These are phyloP conservation scores for Marchantia paleacea DNA, from an alignment of 225 moss, liverwort and hornwort genomes.

Conservation along the genomic window DNA sequence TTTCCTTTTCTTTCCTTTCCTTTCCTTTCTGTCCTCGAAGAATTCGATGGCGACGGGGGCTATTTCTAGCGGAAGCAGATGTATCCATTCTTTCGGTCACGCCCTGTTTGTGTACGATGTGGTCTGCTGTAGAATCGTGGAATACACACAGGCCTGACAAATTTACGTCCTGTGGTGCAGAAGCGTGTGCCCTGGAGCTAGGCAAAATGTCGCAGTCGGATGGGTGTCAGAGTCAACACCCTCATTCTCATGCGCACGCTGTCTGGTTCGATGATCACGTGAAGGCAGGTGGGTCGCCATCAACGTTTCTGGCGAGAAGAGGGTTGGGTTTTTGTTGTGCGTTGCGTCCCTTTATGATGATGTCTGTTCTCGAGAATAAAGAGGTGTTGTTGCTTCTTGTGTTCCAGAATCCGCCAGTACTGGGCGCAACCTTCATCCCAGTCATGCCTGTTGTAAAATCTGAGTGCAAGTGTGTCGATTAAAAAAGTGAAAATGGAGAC, in stretches of 20 bases:
- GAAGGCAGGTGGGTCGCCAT: slow-evolving; percentile 11
- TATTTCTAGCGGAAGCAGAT: too few relatives aligned
- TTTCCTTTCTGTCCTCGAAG: too few relatives aligned
- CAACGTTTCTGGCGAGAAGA: not conserved
- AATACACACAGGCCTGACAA: too few relatives aligned
- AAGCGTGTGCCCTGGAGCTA: not conserved
- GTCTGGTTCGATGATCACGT: slow-evolving; percentile 14
- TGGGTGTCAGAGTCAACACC: slow-evolving; percentile 8
- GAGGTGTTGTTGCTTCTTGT: not conserved
- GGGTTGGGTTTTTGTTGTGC: too few relatives aligned
- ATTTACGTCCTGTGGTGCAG: not conserved
- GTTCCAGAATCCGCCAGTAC: slow-evolving; percentile 2
- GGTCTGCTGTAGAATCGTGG: too few relatives aligned
- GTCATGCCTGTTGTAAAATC: slow-evolving; percentile 12
- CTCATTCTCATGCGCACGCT: not conserved
- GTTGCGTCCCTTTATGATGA: too few relatives aligned
- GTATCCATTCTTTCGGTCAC: too few relatives aligned
- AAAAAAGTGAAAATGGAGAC: slow-evolving; percentile 49
- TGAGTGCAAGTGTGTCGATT: slow-evolving; percentile 14
- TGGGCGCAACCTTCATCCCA: slow-evolving; percentile 14
- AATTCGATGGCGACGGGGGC: too few relatives aligned
- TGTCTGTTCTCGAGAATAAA: too few relatives aligned
- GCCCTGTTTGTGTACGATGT: too few relatives aligned
- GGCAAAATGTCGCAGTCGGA: slow-evolving; percentile 11
- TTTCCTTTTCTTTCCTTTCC: too few relatives aligned